Percentiles rank a stretch among this genome's conserved stretches.
phyloP scores from a whole-genome alignment of 805 yeast genomes.

The Monosporozyma solicola region DNA sequence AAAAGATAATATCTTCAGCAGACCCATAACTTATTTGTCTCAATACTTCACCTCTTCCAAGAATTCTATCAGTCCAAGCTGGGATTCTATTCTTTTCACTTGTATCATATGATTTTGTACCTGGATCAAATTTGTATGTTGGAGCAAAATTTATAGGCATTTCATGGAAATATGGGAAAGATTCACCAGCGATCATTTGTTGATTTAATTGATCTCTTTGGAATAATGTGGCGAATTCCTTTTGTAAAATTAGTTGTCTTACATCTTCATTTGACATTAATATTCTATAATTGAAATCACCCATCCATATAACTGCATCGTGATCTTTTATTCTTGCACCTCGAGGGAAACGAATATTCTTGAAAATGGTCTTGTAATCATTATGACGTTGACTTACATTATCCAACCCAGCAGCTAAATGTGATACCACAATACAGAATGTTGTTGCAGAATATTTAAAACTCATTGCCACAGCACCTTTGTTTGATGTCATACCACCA shows the following conservation, averaged over 20 bases:
- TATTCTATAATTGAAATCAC: conserved; percentile 88
- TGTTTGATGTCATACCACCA: conserved; percentile 79
- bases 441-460: conserved; percentile 56
- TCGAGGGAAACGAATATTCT: conserved; percentile 56
- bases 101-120: conserved; percentile 72
- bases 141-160: conserved; percentile 75
- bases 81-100: conserved; percentile 90
- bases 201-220: conserved; percentile 69
- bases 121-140: conserved; percentile 89
- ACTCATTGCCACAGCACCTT: conserved; percentile 73
- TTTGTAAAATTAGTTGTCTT: conserved; percentile 40
- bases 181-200: conserved; percentile 67
- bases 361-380: conserved; percentile 72
- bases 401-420: conserved; percentile 87
- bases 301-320: conserved; percentile 81
- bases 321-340: conserved; percentile 57
- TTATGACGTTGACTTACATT: conserved; percentile 76
- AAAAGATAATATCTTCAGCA: conserved; percentile 48
- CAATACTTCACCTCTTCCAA: conserved; percentile 54
- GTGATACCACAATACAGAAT: conserved; percentile 75
- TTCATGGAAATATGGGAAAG: conserved; percentile 78
- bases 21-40: conserved; percentile 54
- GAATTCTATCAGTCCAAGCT: conserved; percentile 93
- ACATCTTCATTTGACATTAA: conserved; percentile 64
- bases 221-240: conserved; percentile 44